Conservation (phyloP, 192 early-diverging fungal species). For the Fimicolochytrium jonesii region DNA sequence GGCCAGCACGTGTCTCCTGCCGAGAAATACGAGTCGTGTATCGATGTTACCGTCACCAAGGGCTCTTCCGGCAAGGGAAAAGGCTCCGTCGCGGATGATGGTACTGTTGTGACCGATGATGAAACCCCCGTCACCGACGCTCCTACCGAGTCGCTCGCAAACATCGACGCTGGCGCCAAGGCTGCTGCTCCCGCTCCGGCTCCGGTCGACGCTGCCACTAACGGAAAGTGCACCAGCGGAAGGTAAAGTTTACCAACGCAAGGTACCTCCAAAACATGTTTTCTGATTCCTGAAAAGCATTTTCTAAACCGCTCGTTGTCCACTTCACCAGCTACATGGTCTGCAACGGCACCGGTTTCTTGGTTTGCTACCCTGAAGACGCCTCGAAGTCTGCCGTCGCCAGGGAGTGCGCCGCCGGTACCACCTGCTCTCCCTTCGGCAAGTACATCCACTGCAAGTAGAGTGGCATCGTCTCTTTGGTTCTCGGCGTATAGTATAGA, state of each 20-base stretch:
- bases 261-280: too few relatives aligned
- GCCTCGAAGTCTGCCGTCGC: neutral
- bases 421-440: slow-evolving; percentile 4
- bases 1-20: slow-evolving; percentile 20
- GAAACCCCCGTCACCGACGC: neutral
- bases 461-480: too few relatives aligned
- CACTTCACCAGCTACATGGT: too few relatives aligned
- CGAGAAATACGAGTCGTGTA: slow-evolving; percentile 32
- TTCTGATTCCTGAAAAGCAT: too few relatives aligned
- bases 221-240: too few relatives aligned
- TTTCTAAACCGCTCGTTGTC: too few relatives aligned
- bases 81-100: neutral
- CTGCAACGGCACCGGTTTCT: slow-evolving; percentile 16
- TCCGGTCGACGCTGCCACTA: neutral
- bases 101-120: neutral
- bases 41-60: slow-evolving; percentile 20
- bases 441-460: slow-evolving; percentile 20
- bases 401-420: slow-evolving; percentile 10
- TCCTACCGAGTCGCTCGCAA: neutral
- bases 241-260: too few relatives aligned
- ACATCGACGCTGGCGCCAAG: neutral
- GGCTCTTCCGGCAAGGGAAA: neutral
- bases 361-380: slow-evolving; percentile 19
- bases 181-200: slow-evolving; percentile 1
- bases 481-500: too few relatives aligned